These are phyloP conservation scores for Lanmaoa pseudosensibilis DNA, from an alignment of 768 basidiomycete species.

Conservation along the genomic window DNA sequence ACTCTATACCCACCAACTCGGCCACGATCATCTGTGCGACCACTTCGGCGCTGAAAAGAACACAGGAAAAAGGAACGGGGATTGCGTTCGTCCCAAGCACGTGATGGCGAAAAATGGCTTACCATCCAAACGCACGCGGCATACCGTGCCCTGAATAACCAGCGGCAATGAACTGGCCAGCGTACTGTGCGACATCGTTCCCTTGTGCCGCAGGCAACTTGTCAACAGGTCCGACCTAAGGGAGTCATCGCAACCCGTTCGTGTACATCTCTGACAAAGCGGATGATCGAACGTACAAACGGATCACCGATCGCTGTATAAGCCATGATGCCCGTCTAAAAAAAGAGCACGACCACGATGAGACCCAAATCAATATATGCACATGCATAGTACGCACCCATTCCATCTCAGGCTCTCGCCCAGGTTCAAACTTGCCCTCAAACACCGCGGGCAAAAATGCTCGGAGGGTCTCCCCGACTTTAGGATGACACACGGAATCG, in stretches of 20 bases:
- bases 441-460: slow-evolving; percentile 60
- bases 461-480: slow-evolving; percentile 51
- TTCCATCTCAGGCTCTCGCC: slow-evolving; percentile 67
- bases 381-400: slow-evolving; percentile 54
- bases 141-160: slow-evolving; percentile 82
- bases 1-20: slow-evolving; percentile 43
- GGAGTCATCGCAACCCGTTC: background rate
- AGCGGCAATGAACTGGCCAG: slow-evolving; percentile 70
- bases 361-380: background rate
- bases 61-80: background rate
- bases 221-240: slow-evolving; percentile 63
- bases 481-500: slow-evolving; percentile 52
- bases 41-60: slow-evolving; percentile 53
- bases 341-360: background rate
- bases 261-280: background rate
- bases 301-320: slow-evolving; percentile 63
- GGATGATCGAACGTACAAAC: slow-evolving; percentile 46
- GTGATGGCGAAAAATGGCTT: background rate
- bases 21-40: slow-evolving; percentile 58
- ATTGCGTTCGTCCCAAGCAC: background rate
- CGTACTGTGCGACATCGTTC: slow-evolving; percentile 28
- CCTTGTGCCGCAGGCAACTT: slow-evolving; percentile 20
- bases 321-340: slow-evolving; percentile 82
- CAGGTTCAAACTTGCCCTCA: slow-evolving; percentile 49
- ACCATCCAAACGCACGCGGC: slow-evolving; percentile 73